A percentile compares a stretch with the other conserved stretches of the same genome.
phyloP scores from a whole-genome alignment of 139 green algal species.

The Klebsormidium nitens region DNA sequence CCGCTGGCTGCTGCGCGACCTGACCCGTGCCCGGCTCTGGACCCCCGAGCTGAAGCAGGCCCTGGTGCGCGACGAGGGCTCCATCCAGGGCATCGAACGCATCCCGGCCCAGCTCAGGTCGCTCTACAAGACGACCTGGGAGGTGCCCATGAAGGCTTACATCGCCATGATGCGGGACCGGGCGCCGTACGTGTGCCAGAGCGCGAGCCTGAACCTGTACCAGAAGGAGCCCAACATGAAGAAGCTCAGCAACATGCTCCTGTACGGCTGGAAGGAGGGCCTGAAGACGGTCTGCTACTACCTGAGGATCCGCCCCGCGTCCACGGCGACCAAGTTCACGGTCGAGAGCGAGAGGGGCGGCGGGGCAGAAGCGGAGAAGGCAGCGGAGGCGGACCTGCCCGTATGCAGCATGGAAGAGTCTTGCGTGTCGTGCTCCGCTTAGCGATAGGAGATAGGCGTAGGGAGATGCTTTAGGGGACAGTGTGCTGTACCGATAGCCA shows the following conservation, averaged over 20 bases:
- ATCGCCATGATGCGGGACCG: constrained; percentile 98
- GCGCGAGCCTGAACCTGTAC: constrained; percentile 96
- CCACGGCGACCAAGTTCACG: constrained; percentile 99
- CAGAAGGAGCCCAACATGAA: constrained; percentile 98
- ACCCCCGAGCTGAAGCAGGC: constrained; percentile 88
- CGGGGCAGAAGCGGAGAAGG: constrained; percentile 17
- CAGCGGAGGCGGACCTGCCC: constrained; percentile 31
- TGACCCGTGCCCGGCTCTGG: constrained; percentile 86
- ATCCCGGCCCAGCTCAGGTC: constrained; percentile 85
- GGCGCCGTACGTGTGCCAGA: constrained; percentile 97
- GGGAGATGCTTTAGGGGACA: too few species aligned
- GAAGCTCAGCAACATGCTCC: constrained; percentile 98
- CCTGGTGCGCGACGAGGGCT: constrained; percentile 78
- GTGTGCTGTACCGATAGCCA: too few species aligned
- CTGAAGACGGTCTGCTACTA: constrained; percentile 99
- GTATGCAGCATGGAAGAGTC: constrained; percentile 89
- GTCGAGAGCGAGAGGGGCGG: constrained; percentile 60
- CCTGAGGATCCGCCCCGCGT: constrained; percentile 82
- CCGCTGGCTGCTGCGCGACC: constrained; percentile 93
- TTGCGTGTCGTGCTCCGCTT: constrained; percentile 93
- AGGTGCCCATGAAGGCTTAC: constrained; percentile 85
- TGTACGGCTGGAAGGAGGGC: constrained; percentile 87
- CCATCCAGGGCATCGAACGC: constrained; percentile 58
- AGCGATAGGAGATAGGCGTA: too few species aligned
- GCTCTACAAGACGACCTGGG: constrained; percentile 99